These are phyloP conservation scores for Ogataea nitratoaversa DNA, from an alignment of 805 yeast species.

Conservation along the genomic window DNA sequence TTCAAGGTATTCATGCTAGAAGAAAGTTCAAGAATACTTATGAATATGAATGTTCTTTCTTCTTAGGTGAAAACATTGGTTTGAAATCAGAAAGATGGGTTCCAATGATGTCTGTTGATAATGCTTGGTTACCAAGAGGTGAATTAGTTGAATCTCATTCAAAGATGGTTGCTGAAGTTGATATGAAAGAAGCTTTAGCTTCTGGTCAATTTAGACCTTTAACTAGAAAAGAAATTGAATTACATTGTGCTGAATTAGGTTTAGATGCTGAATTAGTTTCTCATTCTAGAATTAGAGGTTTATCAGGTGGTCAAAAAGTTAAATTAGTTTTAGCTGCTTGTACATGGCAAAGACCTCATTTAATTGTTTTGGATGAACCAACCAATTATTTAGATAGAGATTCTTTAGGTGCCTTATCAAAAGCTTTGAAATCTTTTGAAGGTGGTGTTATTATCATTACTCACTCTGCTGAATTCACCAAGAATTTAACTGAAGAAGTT, in stretches of 20 bases:
- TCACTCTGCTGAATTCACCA: constrained; percentile 99
- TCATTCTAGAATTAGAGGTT: constrained; percentile 99
- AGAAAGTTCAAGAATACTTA: constrained; percentile 99
- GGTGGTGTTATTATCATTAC: constrained; percentile 99
- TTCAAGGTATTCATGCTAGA: constrained; percentile 90
- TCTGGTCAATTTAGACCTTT: constrained; percentile 99
- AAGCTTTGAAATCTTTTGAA: constrained; percentile 96
- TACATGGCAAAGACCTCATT: constrained; percentile 99
- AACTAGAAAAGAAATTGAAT: constrained; percentile 99
- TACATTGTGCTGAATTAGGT: constrained; percentile 98
- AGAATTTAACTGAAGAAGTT: constrained; percentile 98
- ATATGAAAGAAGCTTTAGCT: constrained; percentile 99
- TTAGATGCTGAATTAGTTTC: constrained; percentile 98
- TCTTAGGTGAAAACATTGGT: constrained; percentile 97
- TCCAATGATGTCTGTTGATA: constrained; percentile 99
- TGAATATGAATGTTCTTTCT: constrained; percentile 98
- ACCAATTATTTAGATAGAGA: constrained; percentile 99
- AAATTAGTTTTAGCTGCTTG: constrained; percentile 99
- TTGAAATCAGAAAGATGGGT: constrained; percentile 99
- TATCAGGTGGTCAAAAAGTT: constrained; percentile 99
- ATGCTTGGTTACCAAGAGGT: constrained; percentile 99
- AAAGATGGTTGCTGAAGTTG: constrained; percentile 99
- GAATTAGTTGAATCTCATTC: constrained; percentile 95
- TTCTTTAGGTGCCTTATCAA: constrained; percentile 98
- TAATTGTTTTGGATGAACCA: constrained; percentile 99